Evolutionary conservation across 371 early-diverging fungal genomes (phyloP).

Genomic region (Mucor sp.): DNA sequence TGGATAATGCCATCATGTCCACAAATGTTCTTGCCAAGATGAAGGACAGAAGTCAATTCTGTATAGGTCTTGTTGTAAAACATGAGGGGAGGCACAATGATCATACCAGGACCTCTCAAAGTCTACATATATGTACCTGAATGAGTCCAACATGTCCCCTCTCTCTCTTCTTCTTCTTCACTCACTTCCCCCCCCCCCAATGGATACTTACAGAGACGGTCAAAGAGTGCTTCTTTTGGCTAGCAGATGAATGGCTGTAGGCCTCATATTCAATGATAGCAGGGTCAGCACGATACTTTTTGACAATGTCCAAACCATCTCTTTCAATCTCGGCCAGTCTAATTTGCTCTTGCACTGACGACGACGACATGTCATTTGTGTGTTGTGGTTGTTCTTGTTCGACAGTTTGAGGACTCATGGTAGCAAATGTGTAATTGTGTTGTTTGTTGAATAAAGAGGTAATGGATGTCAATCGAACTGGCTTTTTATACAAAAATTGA

Average conservation of each 20-base stretch:
- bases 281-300: constrained; percentile 28
- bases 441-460: neutral
- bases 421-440: neutral
- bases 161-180: too few species aligned
- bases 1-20: constrained; percentile 81
- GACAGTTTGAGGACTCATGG: constrained; percentile 15
- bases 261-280: constrained; percentile 34
- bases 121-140: constrained; percentile 21
- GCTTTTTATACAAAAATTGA: neutral
- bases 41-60: constrained; percentile 33
- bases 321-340: constrained; percentile 63
- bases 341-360: constrained; percentile 20
- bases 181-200: neutral
- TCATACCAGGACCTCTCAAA: constrained; percentile 42
- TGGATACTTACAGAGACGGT: constrained; percentile 35
- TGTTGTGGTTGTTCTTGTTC: constrained; percentile 1
- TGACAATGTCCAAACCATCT: constrained; percentile 38
- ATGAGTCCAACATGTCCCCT: neutral
- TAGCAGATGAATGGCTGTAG: constrained; percentile 30
- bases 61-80: constrained; percentile 46
- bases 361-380: neutral
- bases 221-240: constrained; percentile 33
- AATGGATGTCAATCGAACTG: neutral
- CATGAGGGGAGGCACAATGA: constrained; percentile 36
- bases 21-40: constrained; percentile 53